phyloP scores from a whole-genome alignment of 306 rosid genomes.

The Pachyrhizus erosus region DNA sequence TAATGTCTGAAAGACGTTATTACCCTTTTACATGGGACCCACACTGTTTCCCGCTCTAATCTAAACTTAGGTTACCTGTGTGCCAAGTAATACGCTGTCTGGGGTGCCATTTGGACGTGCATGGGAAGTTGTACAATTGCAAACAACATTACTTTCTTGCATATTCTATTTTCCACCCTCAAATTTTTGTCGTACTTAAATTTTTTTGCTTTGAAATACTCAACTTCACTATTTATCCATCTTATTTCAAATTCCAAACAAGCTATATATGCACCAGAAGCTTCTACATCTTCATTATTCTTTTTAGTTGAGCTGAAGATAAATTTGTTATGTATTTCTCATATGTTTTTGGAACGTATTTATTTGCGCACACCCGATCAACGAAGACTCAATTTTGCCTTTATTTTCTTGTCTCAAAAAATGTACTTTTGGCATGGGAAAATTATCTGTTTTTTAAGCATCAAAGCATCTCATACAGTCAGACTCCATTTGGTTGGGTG shows the following conservation, averaged over 20 bases:
- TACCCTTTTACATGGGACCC: constrained; percentile 10
- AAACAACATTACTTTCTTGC: neutral
- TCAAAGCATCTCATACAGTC: neutral
- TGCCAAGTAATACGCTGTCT: constrained; percentile 14
- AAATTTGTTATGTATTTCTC: neutral
- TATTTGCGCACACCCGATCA: too few relatives aligned
- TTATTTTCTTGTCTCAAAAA: too few relatives aligned
- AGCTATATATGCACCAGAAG: neutral
- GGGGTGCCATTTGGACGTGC: constrained; percentile 37
- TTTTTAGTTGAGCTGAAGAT: neutral
- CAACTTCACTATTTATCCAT: neutral
- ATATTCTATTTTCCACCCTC: neutral
- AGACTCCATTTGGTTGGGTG: neutral
- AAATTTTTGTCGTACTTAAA: too few relatives aligned
- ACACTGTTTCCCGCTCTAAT: constrained; percentile 17
- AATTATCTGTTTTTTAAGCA: neutral
- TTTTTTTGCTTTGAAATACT: neutral
- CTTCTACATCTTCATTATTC: neutral
- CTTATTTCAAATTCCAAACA: neutral
- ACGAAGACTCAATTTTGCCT: too few relatives aligned
- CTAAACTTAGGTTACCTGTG: constrained; percentile 20
- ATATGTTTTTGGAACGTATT: neutral
- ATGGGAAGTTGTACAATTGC: constrained; percentile 30
- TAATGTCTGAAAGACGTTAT: neutral
- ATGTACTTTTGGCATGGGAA: too few relatives aligned